Evolutionary conservation across 331 rosid genomes (phyloP).

Genomic region (Pyrus hybrid): DNA sequence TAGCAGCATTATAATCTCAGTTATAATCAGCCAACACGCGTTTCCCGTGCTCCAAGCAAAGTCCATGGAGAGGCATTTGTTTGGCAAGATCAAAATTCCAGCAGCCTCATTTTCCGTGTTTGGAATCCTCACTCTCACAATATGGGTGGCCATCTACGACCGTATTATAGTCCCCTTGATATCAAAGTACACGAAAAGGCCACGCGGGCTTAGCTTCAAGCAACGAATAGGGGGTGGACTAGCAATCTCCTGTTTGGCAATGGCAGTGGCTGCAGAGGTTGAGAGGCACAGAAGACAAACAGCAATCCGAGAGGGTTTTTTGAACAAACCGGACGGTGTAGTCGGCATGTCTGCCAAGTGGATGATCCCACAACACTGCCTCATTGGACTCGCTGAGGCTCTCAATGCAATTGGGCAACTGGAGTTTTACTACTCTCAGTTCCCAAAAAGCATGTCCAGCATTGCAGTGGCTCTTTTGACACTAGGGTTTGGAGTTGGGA

Average conservation of each 20-base stretch:
- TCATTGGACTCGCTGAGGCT: conserved; percentile 56
- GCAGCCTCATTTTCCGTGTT: conserved; percentile 35
- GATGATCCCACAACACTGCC: conserved; percentile 48
- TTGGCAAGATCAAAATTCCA: conserved; percentile 36
- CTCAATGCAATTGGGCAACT: conserved; percentile 56
- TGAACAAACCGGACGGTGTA: conserved; percentile 18
- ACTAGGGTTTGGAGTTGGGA: conserved; percentile 48
- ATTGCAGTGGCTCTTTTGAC: conserved; percentile 45
- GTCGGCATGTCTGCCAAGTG: conserved; percentile 64
- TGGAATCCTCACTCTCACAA: conserved; percentile 32
- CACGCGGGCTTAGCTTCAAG: conserved; percentile 21
- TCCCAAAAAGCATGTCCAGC: conserved; percentile 70
- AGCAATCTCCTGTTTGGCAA: conserved; percentile 23
- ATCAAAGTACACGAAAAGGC: conserved; percentile 24
- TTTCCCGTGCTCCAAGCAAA: conserved; percentile 51
- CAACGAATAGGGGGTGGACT: conserved; percentile 56
- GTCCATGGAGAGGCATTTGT: conserved; percentile 43
- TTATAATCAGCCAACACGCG: conserved; percentile 26
- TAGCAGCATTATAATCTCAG: conserved; percentile 33
- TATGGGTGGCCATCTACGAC: conserved; percentile 48
- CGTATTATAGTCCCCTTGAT: conserved; percentile 39
- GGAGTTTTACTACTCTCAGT: conserved; percentile 64
- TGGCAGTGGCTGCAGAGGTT: conserved; percentile 29
- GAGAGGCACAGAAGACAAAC: conserved; percentile 39
- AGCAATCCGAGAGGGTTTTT: conserved; percentile 41